Evolutionary conservation across 768 basidiomycete species (phyloP).

Genomic region (Xerocomus brunneocitrinus): DNA sequence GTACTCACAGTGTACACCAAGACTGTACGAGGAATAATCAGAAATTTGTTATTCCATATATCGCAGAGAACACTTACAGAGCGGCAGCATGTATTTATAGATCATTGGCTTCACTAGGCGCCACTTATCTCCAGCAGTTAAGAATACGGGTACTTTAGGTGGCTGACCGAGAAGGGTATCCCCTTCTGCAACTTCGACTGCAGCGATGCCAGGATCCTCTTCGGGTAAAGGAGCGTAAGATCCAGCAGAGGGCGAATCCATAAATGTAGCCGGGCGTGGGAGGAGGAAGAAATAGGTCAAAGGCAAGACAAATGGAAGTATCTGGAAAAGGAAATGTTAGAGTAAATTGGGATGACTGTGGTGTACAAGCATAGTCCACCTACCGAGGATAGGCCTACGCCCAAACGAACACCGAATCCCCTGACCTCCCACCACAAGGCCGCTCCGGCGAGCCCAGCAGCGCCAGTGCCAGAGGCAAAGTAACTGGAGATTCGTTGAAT

Average conservation of each 20-base stretch:
- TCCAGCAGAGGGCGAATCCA: slow-evolving; percentile 35
- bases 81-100: slow-evolving; percentile 83
- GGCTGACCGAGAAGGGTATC: slow-evolving; percentile 25
- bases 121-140: slow-evolving; percentile 77
- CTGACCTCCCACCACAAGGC: slow-evolving; percentile 94
- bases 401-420: slow-evolving; percentile 74
- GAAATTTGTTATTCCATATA: background rate
- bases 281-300: slow-evolving; percentile 73
- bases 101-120: slow-evolving; percentile 75
- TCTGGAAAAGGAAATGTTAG: slow-evolving; percentile 35
- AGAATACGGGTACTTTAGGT: slow-evolving; percentile 43
- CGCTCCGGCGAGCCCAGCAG: slow-evolving; percentile 89
- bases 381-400: slow-evolving; percentile 81
- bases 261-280: slow-evolving; percentile 53
- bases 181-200: slow-evolving; percentile 25
- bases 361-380: slow-evolving; percentile 20
- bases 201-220: slow-evolving; percentile 22
- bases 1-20: slow-evolving; percentile 57
- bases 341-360: background rate
- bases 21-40: slow-evolving; percentile 34
- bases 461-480: slow-evolving; percentile 92
- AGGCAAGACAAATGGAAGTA: slow-evolving; percentile 80
- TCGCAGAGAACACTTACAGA: slow-evolving; percentile 55
- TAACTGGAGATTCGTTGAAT: slow-evolving; percentile 45
- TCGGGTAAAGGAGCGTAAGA: slow-evolving; percentile 37